Evolutionary conservation across 768 basidiomycete genomes (phyloP).

Genomic region (Fomitopsis serialis): DNA sequence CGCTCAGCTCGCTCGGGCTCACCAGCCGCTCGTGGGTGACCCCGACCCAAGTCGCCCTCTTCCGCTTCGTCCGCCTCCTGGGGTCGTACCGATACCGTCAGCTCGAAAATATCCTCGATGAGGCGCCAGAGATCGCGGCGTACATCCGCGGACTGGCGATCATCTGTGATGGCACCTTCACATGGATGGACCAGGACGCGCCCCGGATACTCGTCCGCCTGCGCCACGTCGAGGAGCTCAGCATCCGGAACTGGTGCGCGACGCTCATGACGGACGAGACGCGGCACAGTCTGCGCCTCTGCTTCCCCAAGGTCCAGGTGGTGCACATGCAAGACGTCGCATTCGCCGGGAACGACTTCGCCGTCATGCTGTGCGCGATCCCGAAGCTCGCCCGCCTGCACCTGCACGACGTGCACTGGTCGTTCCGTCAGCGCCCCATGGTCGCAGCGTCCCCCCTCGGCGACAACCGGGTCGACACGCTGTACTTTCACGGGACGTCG

Average conservation of each 20-base stretch:
- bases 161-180: conserved; percentile 1
- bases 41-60: conserved; percentile 9
- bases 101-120: neutral
- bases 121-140: neutral
- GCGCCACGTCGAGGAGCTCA: neutral
- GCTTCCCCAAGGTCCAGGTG: neutral
- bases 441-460: neutral
- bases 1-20: conserved; percentile 9
- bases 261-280: neutral
- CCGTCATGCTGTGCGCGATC: neutral
- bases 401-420: conserved; percentile 1
- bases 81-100: neutral
- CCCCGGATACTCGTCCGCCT: neutral
- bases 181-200: conserved; percentile 3
- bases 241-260: neutral
- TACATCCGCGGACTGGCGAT: neutral
- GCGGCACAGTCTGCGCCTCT: neutral
- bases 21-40: conserved; percentile 11
- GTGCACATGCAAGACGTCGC: neutral
- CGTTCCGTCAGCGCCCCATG: neutral
- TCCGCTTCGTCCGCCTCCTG: conserved; percentile 8
- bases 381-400: neutral
- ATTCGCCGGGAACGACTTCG: neutral
- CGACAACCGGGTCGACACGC: neutral
- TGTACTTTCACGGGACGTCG: neutral